Conservation (phyloP, 169 alveolate species). For the Plasmodium cynomolgi region DNA sequence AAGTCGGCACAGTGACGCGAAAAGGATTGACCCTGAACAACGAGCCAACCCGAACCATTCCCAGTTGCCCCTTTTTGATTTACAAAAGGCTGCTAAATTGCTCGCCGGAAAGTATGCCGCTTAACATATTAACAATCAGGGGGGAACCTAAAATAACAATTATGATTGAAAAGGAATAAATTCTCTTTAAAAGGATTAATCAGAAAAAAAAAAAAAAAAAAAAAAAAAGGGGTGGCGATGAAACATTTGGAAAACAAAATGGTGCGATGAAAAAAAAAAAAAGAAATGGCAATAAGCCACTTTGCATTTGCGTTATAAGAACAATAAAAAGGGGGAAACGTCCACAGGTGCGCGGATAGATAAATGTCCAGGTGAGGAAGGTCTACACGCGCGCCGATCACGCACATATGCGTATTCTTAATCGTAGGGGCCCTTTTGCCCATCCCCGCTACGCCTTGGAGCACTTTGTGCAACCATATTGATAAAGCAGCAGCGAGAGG, state of each 20-base stretch:
- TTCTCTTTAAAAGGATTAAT: background rate
- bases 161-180: background rate
- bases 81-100: background rate
- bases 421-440: background rate
- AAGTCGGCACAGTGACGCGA: background rate
- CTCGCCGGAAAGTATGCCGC: background rate
- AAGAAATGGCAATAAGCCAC: background rate
- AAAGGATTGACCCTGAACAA: background rate
- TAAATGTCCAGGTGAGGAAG: background rate
- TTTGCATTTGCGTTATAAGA: background rate
- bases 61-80: background rate
- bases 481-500: constrained; percentile 67
- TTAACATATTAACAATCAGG: background rate
- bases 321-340: background rate
- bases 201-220: background rate
- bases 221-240: background rate
- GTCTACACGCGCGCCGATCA: background rate
- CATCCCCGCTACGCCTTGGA: background rate
- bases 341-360: background rate
- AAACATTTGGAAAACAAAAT: background rate
- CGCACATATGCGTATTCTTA: background rate
- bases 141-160: background rate
- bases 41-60: background rate
- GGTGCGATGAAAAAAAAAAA: background rate
- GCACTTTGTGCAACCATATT: constrained; percentile 22